Evolutionary conservation across 1,284 basidiomycete genomes (phyloP).

Genomic region (Tilletia caries): DNA sequence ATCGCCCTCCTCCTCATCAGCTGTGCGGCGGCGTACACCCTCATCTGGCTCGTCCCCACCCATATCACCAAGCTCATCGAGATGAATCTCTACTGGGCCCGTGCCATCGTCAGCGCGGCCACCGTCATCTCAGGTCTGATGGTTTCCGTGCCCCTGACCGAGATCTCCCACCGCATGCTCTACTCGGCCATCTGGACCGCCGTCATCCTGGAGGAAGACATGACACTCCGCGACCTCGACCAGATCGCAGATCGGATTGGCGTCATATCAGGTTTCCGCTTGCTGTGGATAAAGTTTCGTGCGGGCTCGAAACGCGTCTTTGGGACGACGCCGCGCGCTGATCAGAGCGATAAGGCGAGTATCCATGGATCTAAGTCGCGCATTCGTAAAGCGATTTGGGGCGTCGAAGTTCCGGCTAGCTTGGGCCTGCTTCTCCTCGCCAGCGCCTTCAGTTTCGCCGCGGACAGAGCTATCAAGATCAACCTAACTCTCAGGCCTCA

Average conservation of each 20-base stretch:
- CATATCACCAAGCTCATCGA: background rate
- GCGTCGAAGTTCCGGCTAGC: background rate
- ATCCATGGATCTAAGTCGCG: background rate
- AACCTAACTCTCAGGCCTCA: background rate
- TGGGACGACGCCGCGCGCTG: background rate
- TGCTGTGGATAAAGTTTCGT: background rate
- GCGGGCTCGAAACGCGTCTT: background rate
- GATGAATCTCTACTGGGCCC: background rate
- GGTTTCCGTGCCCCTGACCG: background rate
- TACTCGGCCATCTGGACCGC: conserved; percentile 6
- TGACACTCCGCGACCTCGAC: background rate
- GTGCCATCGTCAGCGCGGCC: background rate
- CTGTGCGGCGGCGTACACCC: background rate
- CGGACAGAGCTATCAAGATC: background rate
- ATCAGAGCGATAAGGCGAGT: background rate
- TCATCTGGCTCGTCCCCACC: background rate
- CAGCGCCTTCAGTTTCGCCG: background rate
- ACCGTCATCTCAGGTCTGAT: background rate
- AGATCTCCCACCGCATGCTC: background rate
- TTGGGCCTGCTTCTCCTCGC: background rate
- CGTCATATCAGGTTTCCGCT: background rate
- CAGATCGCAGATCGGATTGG: background rate
- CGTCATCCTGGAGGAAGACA: background rate
- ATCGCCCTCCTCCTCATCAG: background rate
- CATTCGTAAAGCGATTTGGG: background rate